Evolutionary conservation across 2,329 filamentous ascomycete genomes (phyloP).

Genomic region (Aaosphaeria pasadenensis): DNA sequence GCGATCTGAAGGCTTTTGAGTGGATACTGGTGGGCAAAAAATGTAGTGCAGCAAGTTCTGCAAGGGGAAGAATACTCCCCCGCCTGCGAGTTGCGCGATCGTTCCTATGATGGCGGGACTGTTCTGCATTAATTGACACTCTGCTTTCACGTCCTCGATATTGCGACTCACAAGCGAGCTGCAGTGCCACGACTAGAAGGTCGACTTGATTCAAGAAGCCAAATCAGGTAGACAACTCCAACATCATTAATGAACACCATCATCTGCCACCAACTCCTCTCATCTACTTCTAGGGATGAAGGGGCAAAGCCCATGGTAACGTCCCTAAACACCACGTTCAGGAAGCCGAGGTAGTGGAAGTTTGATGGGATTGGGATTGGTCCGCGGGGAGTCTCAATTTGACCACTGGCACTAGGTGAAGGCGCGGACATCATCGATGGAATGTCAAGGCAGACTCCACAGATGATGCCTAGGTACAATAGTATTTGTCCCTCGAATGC

Average conservation of each 20-base stretch:
- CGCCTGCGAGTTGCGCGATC: background rate
- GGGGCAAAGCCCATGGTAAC: background rate
- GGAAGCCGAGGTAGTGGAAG: background rate
- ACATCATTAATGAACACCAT: background rate
- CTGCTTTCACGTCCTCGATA: too few relatives aligned
- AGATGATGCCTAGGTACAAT: background rate
- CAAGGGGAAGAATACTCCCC: background rate
- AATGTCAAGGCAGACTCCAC: background rate
- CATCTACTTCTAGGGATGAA: background rate
- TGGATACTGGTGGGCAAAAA: background rate
- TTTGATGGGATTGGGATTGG: background rate
- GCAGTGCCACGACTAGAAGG: background rate
- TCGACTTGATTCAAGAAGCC: background rate
- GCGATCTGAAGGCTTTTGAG: background rate
- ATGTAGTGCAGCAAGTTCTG: background rate
- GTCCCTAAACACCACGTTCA: background rate
- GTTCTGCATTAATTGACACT: background rate
- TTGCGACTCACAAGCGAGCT: background rate
- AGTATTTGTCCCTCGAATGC: background rate
- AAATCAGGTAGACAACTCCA: background rate
- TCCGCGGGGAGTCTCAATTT: background rate
- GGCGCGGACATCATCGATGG: background rate
- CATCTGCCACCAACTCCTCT: background rate
- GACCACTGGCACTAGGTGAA: background rate
- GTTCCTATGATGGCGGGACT: background rate